These are phyloP conservation scores for Areca catechu DNA, from an alignment of 176 grass and related monocot genomes.

Conservation along the genomic window DNA sequence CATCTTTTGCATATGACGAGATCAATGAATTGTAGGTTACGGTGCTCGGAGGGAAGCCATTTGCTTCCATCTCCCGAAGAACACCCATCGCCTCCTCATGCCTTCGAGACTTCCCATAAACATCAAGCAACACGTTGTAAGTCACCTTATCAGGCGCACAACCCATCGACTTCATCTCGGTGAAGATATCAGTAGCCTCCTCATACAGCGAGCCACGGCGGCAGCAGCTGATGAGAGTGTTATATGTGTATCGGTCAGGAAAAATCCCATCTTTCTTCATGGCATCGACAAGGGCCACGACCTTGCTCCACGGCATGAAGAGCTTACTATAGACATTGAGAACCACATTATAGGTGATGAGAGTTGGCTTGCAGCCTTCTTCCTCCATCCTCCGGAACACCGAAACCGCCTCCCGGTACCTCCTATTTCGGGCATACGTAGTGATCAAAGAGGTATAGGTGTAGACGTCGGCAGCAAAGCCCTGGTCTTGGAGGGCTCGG, in stretches of 20 bases:
- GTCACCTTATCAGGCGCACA: conserved; percentile 66
- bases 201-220: conserved; percentile 37
- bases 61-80: conserved; percentile 61
- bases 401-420: conserved; percentile 51
- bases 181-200: conserved; percentile 50
- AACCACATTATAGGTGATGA: conserved; percentile 90
- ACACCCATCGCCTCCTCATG: conserved; percentile 45
- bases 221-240: conserved; percentile 87
- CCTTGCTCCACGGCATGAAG: conserved; percentile 59
- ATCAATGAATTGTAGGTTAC: conserved; percentile 80
- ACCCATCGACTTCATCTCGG: conserved; percentile 64
- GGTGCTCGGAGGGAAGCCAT: conserved; percentile 46
- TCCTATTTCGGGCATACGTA: conserved; percentile 37
- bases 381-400: conserved; percentile 57
- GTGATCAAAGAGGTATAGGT: conserved; percentile 71
- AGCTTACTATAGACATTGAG: conserved; percentile 81
- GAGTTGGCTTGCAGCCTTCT: conserved; percentile 38
- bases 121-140: conserved; percentile 73
- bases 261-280: conserved; percentile 52
- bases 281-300: conserved; percentile 40
- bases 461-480: conserved; percentile 14
- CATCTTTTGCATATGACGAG: conserved; percentile 66
- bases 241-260: conserved; percentile 75
- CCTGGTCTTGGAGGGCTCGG: conserved; percentile 19
- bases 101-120: conserved; percentile 68